Conservation (phyloP, 495 filamentous ascomycete genomes). For the Penicillium antarcticum region DNA sequence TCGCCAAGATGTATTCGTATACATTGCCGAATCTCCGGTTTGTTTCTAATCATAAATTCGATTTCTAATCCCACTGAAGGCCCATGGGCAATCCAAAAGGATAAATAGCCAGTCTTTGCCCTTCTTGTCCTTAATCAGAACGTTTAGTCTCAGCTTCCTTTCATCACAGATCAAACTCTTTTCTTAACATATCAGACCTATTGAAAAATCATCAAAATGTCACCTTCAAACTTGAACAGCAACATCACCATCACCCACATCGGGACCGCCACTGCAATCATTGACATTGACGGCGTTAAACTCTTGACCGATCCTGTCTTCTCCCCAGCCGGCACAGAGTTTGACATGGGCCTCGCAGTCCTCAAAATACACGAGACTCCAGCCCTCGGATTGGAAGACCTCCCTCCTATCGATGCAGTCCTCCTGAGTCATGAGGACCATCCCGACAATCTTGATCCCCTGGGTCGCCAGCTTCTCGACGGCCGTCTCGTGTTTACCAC, state of each 20-base stretch:
- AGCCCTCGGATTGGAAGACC: constrained; percentile 31
- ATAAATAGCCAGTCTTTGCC: too few species aligned
- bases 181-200: too few species aligned
- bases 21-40: too few species aligned
- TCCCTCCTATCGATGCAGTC: constrained; percentile 50
- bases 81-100: too few species aligned
- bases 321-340: constrained; percentile 39
- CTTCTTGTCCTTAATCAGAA: too few species aligned
- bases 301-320: constrained; percentile 56
- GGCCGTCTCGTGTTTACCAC: constrained; percentile 51
- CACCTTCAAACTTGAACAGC: too few species aligned
- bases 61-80: too few species aligned
- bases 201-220: too few species aligned
- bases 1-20: too few species aligned
- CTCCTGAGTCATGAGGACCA: constrained; percentile 57
- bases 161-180: too few species aligned
- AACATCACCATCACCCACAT: constrained; percentile 35
- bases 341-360: constrained; percentile 22
- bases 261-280: constrained; percentile 49
- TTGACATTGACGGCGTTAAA: constrained; percentile 44
- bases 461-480: constrained; percentile 40
- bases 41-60: too few species aligned
- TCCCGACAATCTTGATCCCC: constrained; percentile 49
- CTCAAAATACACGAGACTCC: constrained; percentile 34
- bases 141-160: too few species aligned